Evolutionary conservation across 2,329 filamentous ascomycete species (phyloP), one percentile per base, ranked within the genome.

Genomic region (Alternaria hordeiaustralica): DNA sequence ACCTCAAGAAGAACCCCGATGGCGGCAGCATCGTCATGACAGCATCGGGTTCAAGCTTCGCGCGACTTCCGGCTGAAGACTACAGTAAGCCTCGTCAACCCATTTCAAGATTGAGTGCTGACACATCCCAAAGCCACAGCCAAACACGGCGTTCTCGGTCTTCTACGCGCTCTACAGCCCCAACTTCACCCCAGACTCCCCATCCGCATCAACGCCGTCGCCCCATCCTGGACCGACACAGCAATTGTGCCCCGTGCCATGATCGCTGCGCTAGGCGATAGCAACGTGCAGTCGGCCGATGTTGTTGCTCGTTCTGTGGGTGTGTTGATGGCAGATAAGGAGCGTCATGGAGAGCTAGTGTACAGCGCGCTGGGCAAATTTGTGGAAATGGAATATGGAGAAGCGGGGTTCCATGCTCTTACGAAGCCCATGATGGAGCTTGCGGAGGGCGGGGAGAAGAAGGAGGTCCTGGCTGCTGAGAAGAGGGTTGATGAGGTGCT

Each of bases 11-110:
- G 50, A 71, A 75, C 23, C 21, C 65, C 0, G 53, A 67, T 5
- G 73, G 74, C 8, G 75, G 77, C 9, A 76, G 73, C 36, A 72
- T 79, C 18, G 75, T 78, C n/a, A 70, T 76, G 44, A 75, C 75
- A 4, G 75, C 65, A 9, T 78, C 75, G 1, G 75, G 13, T 12
- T 74, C 73, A 21, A 76, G 75, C 51, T 76, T 78, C 55, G 57
- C 61, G 1, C 55, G 69, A 0, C 75, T 78, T 45, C 61, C 66
- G 1, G 47, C 64, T 2, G 68, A 71, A n/a, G 77, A 78, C 59
- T 79, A 79, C 63, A 72, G 75, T 76, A 67, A 36, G 69, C 36
- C 11, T 46, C 15, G 13, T 21, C 25, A 20, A 50, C 7, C 13
- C n/a, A 15, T 11, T n/a, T n/a, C 6, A 43, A 20, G 28, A 20